Conservation (phyloP, 1,139 yeast species). For the Maudiozyma humilis region DNA sequence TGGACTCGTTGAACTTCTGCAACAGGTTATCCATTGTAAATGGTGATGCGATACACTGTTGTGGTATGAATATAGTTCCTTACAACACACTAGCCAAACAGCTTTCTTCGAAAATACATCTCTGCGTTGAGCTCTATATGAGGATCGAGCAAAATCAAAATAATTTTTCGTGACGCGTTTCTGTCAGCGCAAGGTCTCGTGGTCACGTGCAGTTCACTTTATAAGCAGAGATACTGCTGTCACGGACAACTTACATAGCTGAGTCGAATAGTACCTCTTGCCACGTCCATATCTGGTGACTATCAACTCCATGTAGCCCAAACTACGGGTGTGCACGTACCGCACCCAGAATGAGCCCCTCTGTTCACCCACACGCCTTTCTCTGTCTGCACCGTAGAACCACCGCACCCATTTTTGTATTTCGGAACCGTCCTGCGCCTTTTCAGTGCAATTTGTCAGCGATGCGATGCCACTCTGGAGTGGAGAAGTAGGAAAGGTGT, state of each 20-base stretch:
- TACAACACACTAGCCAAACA: not conserved
- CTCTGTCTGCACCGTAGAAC: not conserved
- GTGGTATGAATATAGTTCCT: not conserved
- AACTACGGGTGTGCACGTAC: too few relatives aligned
- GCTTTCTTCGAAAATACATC: too few relatives aligned
- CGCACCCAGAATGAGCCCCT: too few relatives aligned
- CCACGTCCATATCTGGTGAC: not conserved
- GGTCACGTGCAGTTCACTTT: not conserved
- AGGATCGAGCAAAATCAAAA: too few relatives aligned
- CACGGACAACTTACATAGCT: too few relatives aligned
- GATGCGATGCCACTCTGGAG: too few relatives aligned
- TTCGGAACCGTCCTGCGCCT: not conserved
- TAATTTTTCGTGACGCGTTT: not conserved
- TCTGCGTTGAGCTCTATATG: too few relatives aligned
- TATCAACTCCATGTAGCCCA: too few relatives aligned
- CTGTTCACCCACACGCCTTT: not conserved
- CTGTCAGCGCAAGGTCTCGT: not conserved
- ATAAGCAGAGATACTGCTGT: too few relatives aligned
- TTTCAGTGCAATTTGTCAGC: not conserved
- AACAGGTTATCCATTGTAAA: slow-evolving; percentile 14
- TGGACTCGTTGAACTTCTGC: slow-evolving; percentile 13
- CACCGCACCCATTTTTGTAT: not conserved
- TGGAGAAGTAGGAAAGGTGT: not conserved
- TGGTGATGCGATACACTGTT: not conserved
- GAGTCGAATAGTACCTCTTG: too few relatives aligned